Conservation (phyloP, 2,329 filamentous ascomycete species). For the Leptographium flavum region DNA sequence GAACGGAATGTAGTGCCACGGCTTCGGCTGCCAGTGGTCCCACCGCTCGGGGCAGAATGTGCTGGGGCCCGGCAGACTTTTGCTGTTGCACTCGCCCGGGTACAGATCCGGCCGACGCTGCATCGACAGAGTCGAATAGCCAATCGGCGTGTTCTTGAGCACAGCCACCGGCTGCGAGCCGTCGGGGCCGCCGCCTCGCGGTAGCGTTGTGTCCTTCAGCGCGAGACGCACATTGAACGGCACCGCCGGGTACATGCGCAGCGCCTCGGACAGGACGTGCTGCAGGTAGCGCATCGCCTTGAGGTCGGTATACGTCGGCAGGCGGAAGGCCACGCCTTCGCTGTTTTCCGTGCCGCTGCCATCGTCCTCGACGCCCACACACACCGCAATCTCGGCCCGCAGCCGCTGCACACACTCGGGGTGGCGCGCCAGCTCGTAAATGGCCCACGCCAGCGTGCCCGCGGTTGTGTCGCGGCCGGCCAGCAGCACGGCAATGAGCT, state of each 20-base stretch:
- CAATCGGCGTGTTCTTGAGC: constrained; percentile 49
- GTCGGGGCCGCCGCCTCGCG: constrained; percentile 53
- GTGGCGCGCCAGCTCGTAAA: constrained; percentile 68
- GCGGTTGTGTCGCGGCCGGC: constrained; percentile 84
- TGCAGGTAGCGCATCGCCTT: constrained; percentile 79
- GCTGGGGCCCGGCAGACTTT: constrained; percentile 26
- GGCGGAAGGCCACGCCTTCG: constrained; percentile 14
- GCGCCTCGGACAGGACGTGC: constrained; percentile 60
- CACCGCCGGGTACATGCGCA: constrained; percentile 64
- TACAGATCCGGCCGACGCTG: constrained; percentile 54
- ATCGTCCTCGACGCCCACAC: constrained; percentile 44
- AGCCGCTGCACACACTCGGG: constrained; percentile 54
- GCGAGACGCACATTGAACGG: constrained; percentile 67
- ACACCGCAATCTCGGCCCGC: constrained; percentile 54
- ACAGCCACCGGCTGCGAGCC: constrained; percentile 48
- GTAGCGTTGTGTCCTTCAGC: constrained; percentile 60
- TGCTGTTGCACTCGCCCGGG: constrained; percentile 30
- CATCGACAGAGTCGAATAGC: constrained; percentile 57
- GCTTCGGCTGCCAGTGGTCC: constrained; percentile 45
- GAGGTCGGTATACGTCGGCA: constrained; percentile 63
- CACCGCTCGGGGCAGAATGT: constrained; percentile 55
- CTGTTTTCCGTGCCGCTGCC: no score
- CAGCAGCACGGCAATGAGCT: constrained; percentile 68
- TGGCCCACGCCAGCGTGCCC: constrained; percentile 61
- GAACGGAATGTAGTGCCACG: constrained; percentile 62